Evolutionary conservation across 2,329 filamentous ascomycete genomes (phyloP), one percentile per base, ranked within the genome.

Genomic region (Aspergillus tanneri): DNA sequence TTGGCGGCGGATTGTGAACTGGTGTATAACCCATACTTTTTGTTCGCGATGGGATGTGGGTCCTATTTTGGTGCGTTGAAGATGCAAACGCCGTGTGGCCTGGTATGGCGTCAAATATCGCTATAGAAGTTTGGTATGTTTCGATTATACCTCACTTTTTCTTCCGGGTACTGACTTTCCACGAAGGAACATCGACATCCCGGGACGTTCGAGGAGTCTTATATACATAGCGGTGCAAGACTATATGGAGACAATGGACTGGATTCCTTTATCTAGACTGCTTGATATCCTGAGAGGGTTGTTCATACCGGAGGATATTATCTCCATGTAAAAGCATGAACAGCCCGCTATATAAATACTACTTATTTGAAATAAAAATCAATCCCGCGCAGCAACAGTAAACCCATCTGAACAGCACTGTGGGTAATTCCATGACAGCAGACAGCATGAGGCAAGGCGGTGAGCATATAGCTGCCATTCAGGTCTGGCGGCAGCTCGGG

Each of bases 1-100:
- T 0, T 34, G 47, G 3, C 25, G 60, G 5, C 57, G 58, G 0
- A 30, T 1, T 60, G 59, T 1, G 42, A 50, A 3, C 32, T 68
- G 5, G 62, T 61, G 43, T 69, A 69, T 38, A 63, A 60, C n/a
- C 10, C 67, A 72, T 40, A 60, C 52, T n/a, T 5, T 72, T 72
- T 25, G 51, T 70, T 4, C 68, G 71, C 25, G 69, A 72, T 48
- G 68, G 68, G 69, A 72, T 44, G 59, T 72, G 3, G 67, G 67
- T 6, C 68, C 67, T 7, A 47, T 69, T 3, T 46, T 69, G 67
- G 67, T 3, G 58, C 69, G 2, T 24, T 72, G 32, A 68, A 68
- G 0, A 71, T 71, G 18, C 56, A 57, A 7, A 56, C 56, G 11
- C 55, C 12, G 62, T 69, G n/a, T 72, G 69, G 69, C 69, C 69